These are phyloP conservation scores for Salix brachista DNA, from an alignment of 345 rosid genomes.

Conservation along the genomic window DNA sequence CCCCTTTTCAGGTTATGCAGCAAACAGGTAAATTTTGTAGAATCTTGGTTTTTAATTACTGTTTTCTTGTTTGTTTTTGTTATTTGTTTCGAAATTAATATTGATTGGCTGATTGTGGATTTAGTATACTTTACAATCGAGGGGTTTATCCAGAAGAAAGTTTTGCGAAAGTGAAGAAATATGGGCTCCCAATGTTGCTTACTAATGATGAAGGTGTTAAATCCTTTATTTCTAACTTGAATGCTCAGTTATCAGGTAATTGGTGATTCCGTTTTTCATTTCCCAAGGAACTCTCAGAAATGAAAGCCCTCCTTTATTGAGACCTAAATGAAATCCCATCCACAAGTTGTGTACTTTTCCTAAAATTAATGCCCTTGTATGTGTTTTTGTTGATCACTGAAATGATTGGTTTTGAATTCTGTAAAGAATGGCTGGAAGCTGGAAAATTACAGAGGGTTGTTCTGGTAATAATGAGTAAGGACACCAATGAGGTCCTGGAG, in stretches of 20 bases:
- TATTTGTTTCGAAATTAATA: background rate
- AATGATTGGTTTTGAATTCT: slow-evolving; percentile 11
- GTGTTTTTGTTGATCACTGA: slow-evolving; percentile 3
- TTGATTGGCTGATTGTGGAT: slow-evolving; percentile 13
- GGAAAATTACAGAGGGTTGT: slow-evolving; percentile 90
- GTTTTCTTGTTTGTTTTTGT: background rate
- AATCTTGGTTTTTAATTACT: background rate
- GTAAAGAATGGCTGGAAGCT: slow-evolving; percentile 84
- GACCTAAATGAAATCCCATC: background rate
- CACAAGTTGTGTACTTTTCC: background rate
- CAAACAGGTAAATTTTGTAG: slow-evolving; percentile 60
- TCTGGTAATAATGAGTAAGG: slow-evolving; percentile 83
- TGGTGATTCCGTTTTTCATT: background rate
- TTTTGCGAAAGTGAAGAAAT: slow-evolving; percentile 88
- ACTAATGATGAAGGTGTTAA: slow-evolving; percentile 88
- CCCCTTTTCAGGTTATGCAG: slow-evolving; percentile 76
- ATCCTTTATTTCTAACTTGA: slow-evolving; percentile 61
- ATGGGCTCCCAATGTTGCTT: slow-evolving; percentile 88
- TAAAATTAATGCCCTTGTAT: background rate
- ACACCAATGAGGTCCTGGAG: slow-evolving; percentile 73
- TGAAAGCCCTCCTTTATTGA: background rate
- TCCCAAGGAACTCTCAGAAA: background rate
- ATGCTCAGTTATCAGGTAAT: slow-evolving; percentile 73
- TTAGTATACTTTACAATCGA: slow-evolving; percentile 86
- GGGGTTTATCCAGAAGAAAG: slow-evolving; percentile 96